Conservation (phyloP, 495 filamentous ascomycete genomes). For the Pyrenula massariospora region DNA sequence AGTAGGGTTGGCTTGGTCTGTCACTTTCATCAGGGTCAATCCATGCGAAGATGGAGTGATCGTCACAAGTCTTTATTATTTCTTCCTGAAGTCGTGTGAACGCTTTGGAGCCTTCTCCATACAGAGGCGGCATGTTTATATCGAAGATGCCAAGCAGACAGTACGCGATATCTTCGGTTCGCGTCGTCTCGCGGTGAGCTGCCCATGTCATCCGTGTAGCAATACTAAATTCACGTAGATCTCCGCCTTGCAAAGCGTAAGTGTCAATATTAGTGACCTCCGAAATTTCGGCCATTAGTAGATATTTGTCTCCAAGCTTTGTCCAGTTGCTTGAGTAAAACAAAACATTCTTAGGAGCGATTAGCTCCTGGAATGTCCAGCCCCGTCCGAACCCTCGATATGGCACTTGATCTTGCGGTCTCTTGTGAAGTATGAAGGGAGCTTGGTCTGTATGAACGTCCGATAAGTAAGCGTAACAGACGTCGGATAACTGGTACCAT, state of each 20-base stretch:
- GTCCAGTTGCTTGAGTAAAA: neutral
- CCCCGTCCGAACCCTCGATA: neutral
- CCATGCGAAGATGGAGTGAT: neutral
- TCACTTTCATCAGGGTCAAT: neutral
- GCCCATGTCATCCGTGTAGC: neutral
- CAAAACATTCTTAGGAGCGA: neutral
- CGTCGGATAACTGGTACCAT: neutral
- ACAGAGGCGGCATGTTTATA: neutral
- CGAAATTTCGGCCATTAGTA: neutral
- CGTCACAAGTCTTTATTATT: neutral
- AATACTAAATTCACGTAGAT: neutral
- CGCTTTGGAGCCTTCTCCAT: slow-evolving; percentile 1
- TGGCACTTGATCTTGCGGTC: neutral
- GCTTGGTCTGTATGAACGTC: neutral
- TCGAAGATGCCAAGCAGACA: slow-evolving; percentile 1
- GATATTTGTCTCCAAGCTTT: neutral
- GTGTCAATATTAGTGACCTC: neutral
- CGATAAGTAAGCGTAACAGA: slow-evolving; percentile 1
- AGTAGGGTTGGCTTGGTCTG: neutral
- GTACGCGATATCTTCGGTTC: neutral
- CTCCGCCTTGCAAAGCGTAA: neutral
- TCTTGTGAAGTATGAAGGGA: neutral
- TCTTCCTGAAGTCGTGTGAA: neutral
- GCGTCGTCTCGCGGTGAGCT: neutral
- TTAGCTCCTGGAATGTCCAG: neutral